These are phyloP conservation scores for Metschnikowia reukaufii DNA, from an alignment of 805 yeast genomes.

Conservation along the genomic window DNA sequence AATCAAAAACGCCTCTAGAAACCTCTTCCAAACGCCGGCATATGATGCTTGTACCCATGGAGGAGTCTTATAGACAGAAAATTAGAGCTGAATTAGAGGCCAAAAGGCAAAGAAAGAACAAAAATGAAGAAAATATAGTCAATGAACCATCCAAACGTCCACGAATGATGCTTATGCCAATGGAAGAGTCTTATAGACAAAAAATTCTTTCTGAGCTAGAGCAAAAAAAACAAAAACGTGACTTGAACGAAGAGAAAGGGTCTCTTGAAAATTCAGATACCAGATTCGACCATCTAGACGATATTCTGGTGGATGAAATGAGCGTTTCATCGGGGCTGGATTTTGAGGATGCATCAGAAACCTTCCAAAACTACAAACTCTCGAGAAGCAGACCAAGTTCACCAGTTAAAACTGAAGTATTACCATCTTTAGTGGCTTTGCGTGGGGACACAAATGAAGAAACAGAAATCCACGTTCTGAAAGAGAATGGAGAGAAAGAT, in stretches of 20 bases:
- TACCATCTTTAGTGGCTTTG: too few species aligned
- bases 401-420: too few species aligned
- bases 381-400: too few species aligned
- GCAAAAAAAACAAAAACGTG: not conserved
- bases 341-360: conserved; percentile 3
- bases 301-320: not conserved
- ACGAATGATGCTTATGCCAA: conserved; percentile 10
- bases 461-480: too few species aligned
- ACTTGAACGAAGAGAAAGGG: not conserved
- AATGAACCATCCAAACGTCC: not conserved
- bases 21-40: not conserved
- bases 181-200: conserved; percentile 11
- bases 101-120: not conserved
- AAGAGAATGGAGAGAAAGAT: too few species aligned
- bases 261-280: not conserved
- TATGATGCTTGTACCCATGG: conserved; percentile 14
- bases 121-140: not conserved
- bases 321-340: conserved; percentile 5
- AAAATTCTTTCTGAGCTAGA: not conserved
- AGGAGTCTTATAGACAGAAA: conserved; percentile 8
- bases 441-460: too few species aligned
- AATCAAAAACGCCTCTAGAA: not conserved
- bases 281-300: not conserved
- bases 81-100: not conserved
- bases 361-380: not conserved